Evolutionary conservation across 345 rosid genomes (phyloP).

Genomic region (Nephelium lappaceum): DNA sequence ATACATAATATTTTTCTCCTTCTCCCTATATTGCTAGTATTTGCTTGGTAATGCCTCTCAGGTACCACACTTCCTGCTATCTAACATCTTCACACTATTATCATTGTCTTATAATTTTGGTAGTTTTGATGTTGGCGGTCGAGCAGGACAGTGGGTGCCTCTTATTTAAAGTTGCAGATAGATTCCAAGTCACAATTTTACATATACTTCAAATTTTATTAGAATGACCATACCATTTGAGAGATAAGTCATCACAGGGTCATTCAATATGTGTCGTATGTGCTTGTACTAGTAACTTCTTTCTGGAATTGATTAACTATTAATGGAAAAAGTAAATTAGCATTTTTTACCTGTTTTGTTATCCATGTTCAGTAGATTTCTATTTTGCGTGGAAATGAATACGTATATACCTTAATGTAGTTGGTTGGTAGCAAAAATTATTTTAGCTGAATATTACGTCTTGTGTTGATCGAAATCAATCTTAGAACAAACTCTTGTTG

Average conservation of each 20-base stretch:
- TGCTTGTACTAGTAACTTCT: neutral
- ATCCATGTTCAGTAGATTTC: neutral
- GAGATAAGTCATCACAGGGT: neutral
- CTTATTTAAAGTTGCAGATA: neutral
- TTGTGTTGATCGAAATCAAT: neutral
- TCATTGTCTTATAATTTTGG: neutral
- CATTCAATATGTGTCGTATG: neutral
- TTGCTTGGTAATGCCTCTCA: neutral
- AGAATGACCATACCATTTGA: neutral
- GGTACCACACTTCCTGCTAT: neutral
- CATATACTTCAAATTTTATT: neutral
- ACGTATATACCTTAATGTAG: neutral
- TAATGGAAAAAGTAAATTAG: neutral
- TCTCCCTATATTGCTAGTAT: neutral
- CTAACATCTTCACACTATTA: neutral
- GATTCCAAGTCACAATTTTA: neutral
- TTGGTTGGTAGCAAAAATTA: neutral
- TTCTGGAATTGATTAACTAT: neutral
- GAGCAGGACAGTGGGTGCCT: neutral
- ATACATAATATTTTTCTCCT: too few species aligned
- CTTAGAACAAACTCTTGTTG: neutral
- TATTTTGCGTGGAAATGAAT: neutral
- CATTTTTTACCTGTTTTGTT: neutral
- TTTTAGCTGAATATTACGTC: neutral
- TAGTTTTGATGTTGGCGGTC: neutral